A percentile compares a stretch with the other conserved stretches of the same genome.
Conservation (phyloP, 2,329 filamentous ascomycete genomes). For the Pseudonectria foliicola region DNA sequence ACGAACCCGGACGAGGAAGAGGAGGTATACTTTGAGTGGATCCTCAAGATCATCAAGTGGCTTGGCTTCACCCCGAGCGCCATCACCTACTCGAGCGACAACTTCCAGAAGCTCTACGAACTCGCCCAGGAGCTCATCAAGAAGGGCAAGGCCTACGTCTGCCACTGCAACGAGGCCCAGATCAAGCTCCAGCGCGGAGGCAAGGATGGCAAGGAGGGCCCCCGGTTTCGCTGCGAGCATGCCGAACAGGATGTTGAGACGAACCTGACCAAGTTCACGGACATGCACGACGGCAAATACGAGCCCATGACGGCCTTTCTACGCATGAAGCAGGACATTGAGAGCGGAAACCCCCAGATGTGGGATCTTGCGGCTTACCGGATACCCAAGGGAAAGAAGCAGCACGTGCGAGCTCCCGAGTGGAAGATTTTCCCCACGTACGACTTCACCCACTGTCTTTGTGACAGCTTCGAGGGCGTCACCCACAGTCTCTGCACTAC, state of each 20-base stretch:
- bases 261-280: slow-evolving; percentile 75
- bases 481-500: slow-evolving; percentile 90
- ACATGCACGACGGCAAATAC: slow-evolving; percentile 89
- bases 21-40: slow-evolving; percentile 82
- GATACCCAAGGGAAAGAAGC: slow-evolving; percentile 61
- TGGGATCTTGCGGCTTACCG: slow-evolving; percentile 94
- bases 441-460: slow-evolving; percentile 85
- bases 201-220: slow-evolving; percentile 53
- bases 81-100: slow-evolving; percentile 84
- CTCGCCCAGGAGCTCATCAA: slow-evolving; percentile 78
- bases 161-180: slow-evolving; percentile 75
- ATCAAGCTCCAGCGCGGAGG: slow-evolving; percentile 84
- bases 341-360: slow-evolving; percentile 84
- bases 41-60: slow-evolving; percentile 82
- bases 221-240: slow-evolving; percentile 74
- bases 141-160: slow-evolving; percentile 71
- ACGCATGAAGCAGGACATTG: slow-evolving; percentile 87
- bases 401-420: slow-evolving; percentile 74
- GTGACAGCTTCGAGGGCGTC: slow-evolving; percentile 87
- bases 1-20: slow-evolving; percentile 94
- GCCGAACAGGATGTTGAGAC: slow-evolving; percentile 67
- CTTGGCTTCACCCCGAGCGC: slow-evolving; percentile 72
- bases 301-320: slow-evolving; percentile 75
- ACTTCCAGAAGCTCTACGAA: slow-evolving; percentile 83
- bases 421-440: slow-evolving; percentile 97